Evolutionary conservation across 2,329 filamentous ascomycete genomes (phyloP).

Genomic region (Ampelomyces quisqualis): DNA sequence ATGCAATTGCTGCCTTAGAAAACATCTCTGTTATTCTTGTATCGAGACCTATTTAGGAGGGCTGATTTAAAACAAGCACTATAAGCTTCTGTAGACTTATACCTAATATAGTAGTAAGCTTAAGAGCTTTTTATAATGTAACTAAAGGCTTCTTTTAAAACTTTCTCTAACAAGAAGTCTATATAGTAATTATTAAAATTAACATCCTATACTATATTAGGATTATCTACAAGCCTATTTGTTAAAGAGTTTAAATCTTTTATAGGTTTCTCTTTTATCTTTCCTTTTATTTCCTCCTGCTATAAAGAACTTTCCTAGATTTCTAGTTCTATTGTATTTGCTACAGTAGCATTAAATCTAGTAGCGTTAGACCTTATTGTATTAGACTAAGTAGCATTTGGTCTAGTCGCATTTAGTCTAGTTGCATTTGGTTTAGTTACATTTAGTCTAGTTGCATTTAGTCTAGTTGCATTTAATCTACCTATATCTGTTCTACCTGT

Average conservation of each 20-base stretch:
- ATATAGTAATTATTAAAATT: neutral
- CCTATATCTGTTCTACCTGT: neutral
- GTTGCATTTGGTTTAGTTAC: too few relatives aligned
- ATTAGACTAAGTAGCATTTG: neutral
- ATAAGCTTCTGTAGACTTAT: slow-evolving; percentile 4
- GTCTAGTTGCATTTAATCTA: too few relatives aligned
- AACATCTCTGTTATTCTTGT: slow-evolving; percentile 9
- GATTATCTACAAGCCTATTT: slow-evolving; percentile 9
- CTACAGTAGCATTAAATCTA: neutral
- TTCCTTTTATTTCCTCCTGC: too few relatives aligned
- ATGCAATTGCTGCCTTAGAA: slow-evolving; percentile 11
- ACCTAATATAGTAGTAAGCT: slow-evolving; percentile 3
- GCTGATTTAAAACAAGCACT: slow-evolving; percentile 13
- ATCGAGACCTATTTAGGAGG: slow-evolving; percentile 6
- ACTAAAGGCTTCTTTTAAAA: slow-evolving; percentile 3
- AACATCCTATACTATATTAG: slow-evolving; percentile 8
- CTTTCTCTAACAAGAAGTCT: slow-evolving; percentile 5
- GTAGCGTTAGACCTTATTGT: too few relatives aligned
- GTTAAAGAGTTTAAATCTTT: neutral
- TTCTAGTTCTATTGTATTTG: neutral
- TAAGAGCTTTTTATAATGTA: slow-evolving; percentile 6
- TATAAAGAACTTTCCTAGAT: neutral
- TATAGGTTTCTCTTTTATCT: neutral
- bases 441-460: too few relatives aligned
- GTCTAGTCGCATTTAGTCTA: slow-evolving; percentile 1